Evolutionary conservation across 352 stramenopile genomes (phyloP).

Genomic region (Phytophthora citrophthora): DNA sequence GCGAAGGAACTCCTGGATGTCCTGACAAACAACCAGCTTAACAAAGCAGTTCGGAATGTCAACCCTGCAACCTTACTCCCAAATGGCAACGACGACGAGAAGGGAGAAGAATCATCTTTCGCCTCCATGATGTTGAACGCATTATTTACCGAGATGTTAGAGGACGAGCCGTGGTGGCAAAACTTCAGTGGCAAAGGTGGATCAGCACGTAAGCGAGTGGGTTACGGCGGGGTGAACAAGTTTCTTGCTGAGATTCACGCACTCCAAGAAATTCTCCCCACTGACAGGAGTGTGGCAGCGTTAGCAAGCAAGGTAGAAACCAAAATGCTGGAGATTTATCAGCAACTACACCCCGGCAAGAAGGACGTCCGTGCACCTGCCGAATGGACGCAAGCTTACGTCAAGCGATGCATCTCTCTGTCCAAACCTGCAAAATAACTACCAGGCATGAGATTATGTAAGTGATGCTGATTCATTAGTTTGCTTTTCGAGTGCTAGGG

Average conservation of each 20-base stretch:
- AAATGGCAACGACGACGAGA: conserved; percentile 4
- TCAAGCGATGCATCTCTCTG: conserved; percentile 21
- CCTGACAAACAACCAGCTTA: conserved; percentile 62
- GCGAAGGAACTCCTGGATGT: conserved; percentile 55
- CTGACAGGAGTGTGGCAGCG: conserved; percentile 43
- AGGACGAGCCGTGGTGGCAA: conserved; percentile 72
- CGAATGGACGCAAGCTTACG: conserved; percentile 38
- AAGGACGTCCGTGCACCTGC: conserved; percentile 40
- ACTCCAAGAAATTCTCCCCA: conserved; percentile 45
- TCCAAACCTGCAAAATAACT: conserved; percentile 10
- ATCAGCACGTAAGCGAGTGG: conserved; percentile 50
- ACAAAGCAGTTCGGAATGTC: conserved; percentile 53
- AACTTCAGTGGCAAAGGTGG: conserved; percentile 35
- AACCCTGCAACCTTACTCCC: conserved; percentile 1
- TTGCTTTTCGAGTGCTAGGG: conserved; percentile 4
- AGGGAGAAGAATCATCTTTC: conserved; percentile 32
- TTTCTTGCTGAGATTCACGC: conserved; percentile 72
- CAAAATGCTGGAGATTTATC: conserved; percentile 58
- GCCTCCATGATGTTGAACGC: conserved; percentile 55
- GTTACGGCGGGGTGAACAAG: conserved; percentile 68
- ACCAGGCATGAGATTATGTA: background rate
- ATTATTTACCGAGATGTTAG: conserved; percentile 62
- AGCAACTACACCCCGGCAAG: conserved; percentile 62
- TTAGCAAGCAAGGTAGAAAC: conserved; percentile 39
- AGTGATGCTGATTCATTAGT: conserved; percentile 8